A percentile compares a stretch with the other conserved stretches of the same genome.
phyloP scores from a whole-genome alignment of 306 rosid genomes.

The Pachyrhizus erosus region DNA sequence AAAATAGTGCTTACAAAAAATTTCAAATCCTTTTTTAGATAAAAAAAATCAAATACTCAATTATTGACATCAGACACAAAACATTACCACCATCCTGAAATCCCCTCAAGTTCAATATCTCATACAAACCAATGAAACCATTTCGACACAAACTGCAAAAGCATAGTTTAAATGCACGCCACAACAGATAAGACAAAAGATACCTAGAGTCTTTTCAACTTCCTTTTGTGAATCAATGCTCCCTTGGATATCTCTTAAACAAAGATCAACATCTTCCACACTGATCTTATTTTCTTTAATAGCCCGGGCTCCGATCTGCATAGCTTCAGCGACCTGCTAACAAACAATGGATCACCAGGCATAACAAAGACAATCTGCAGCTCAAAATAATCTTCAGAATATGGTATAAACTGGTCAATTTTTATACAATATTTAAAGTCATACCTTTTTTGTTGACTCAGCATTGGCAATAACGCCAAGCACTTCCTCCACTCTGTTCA shows the following conservation, averaged over 20 bases:
- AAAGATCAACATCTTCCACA: constrained; percentile 72
- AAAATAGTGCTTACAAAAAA: background rate
- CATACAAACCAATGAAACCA: background rate
- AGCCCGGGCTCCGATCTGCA: constrained; percentile 81
- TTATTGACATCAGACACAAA: constrained; percentile 22
- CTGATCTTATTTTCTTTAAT: constrained; percentile 75
- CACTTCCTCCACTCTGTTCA: constrained; percentile 91
- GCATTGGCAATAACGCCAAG: constrained; percentile 69
- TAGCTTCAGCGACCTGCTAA: constrained; percentile 89
- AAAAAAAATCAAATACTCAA: constrained; percentile 29
- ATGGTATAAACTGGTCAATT: constrained; percentile 4
- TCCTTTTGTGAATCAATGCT: constrained; percentile 81
- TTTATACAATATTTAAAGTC: constrained; percentile 1
- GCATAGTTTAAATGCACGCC: constrained; percentile 12
- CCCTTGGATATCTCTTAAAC: constrained; percentile 80
- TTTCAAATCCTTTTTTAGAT: constrained; percentile 23
- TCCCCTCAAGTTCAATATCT: constrained; percentile 35
- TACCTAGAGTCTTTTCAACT: constrained; percentile 81
- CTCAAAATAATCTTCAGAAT: constrained; percentile 23
- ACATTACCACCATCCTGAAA: constrained; percentile 31
- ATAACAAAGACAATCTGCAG: constrained; percentile 34
- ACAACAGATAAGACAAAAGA: constrained; percentile 30
- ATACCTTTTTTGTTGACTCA: constrained; percentile 83
- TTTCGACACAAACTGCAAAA: background rate
- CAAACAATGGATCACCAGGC: constrained; percentile 30